These are phyloP conservation scores for Laburnicola sp. DNA, from an alignment of 2,329 filamentous ascomycete species.

Conservation along the genomic window DNA sequence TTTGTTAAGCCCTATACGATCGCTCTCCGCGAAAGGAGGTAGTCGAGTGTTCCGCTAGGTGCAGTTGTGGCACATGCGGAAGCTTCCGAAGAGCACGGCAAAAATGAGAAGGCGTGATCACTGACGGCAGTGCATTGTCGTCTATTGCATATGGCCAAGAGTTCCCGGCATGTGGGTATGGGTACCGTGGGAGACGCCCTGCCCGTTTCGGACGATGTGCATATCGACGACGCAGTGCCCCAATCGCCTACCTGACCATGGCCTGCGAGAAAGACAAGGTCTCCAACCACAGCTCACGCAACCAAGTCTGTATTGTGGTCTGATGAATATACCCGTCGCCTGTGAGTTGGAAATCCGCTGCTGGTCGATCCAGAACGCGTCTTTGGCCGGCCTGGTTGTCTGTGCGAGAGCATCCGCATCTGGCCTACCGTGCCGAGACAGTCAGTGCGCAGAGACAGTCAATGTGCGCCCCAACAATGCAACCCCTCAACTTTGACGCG, in stretches of 20 bases:
- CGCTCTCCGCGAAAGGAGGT: not conserved
- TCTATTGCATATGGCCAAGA: constrained; percentile 9
- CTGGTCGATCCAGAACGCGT: too few species aligned
- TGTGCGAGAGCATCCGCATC: constrained; percentile 9
- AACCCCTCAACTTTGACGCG: not conserved
- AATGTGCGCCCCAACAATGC: not conserved
- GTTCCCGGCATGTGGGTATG: not conserved
- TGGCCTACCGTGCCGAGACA: not conserved
- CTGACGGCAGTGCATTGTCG: constrained; percentile 12
- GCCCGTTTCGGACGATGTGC: constrained; percentile 8
- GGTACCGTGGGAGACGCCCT: constrained; percentile 7
- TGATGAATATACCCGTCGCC: too few species aligned
- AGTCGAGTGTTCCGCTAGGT: constrained; percentile 6
- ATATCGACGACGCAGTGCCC: constrained; percentile 11
- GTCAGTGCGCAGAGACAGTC: not conserved
- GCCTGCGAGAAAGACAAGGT: constrained; percentile 13
- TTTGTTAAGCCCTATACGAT: too few species aligned
- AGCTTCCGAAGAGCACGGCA: constrained; percentile 1
- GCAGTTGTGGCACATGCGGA: constrained; percentile 8
- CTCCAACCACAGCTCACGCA: constrained; percentile 19
- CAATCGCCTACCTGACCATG: constrained; percentile 1
- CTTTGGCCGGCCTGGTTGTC: constrained; percentile 15
- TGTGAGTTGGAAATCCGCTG: too few species aligned
- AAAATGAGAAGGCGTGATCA: not conserved
- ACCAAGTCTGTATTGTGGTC: too few species aligned